Base-by-base conservation (phyloP, 257 asterid genomes). In the Rhazya stricta region DNA sequence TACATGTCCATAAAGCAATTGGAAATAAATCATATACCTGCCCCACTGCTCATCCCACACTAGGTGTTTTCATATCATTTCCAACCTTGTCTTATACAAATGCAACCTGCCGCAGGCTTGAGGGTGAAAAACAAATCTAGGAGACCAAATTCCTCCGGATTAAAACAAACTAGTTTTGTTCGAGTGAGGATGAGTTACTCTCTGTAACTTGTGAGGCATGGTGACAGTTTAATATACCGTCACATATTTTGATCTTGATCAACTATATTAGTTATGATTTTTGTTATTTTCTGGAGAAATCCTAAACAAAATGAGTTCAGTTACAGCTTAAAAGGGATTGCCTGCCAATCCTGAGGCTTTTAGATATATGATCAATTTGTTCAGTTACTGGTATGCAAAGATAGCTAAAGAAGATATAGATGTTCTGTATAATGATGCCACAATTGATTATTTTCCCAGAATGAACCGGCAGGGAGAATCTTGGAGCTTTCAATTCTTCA, bases 401-500 rank as follows among this genome's bases (percentile, higher is more conserved):
- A 15, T 29, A 18, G 21, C 12, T 43, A 0, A 7, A 30, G 18
- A 63, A 74, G 39, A 65, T 53, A 42, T n/a, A 66, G 56, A 39
- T 73, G 18, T 4, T 76, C 37, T 62, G 45, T 69, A 30, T 27
- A 25, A 41, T 77, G 78, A 76, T 74, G 73, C 57, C 67, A 29
- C 41, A 76, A 29, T 30, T 54, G 29, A 78, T 50, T 75, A 27
- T 69, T 51, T 83, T 36, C 32, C 66, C 90, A 94, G 98, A 85
- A 81, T 45, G 91, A 87, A 76, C 92, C 98, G 30, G 97, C 91
- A 50, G 89, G 92, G 75, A 89, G 96, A 78, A 94, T 94, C 81
- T 81, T 94, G 86, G 98, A 92, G 85, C 83, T 94, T 81, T 87
- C 97, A 12, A 84, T 94, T 77, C 95, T 94, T 73, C 98, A 94